These are phyloP conservation scores for Neofusicoccum parvum DNA, from an alignment of 2,329 filamentous ascomycete genomes.

Conservation along the genomic window DNA sequence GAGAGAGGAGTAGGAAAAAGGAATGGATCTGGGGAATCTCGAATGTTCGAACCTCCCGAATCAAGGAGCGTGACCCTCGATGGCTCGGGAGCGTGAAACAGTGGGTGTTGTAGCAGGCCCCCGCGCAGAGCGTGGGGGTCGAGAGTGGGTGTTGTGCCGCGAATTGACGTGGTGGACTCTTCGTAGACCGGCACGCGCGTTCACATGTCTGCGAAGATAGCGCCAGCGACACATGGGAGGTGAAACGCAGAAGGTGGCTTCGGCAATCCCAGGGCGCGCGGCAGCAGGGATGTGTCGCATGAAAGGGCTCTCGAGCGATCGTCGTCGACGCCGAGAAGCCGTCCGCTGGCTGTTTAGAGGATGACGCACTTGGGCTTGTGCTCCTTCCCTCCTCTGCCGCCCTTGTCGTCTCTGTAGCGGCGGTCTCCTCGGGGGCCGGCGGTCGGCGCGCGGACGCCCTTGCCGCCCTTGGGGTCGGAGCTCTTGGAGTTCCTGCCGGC, in stretches of 20 bases:
- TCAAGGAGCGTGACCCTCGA: conserved; percentile 1
- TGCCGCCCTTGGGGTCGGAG: conserved; percentile 21
- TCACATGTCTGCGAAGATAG: conserved; percentile 20
- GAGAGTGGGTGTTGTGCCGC: conserved; percentile 9
- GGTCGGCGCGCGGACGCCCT: conserved; percentile 8
- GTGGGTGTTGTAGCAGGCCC: conserved; percentile 8
- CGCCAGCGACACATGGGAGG: conserved; percentile 6
- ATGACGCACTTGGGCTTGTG: conserved; percentile 22
- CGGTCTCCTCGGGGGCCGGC: conserved; percentile 12
- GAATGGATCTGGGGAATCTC: conserved; percentile 1
- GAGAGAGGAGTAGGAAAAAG: conserved; percentile 14
- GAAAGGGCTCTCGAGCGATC: conserved; percentile 5
- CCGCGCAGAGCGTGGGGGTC: not conserved
- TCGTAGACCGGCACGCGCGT: conserved; percentile 16
- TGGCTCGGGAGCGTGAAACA: conserved; percentile 5
- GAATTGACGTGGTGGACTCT: conserved; percentile 12
- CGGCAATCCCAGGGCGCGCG: conserved; percentile 8
- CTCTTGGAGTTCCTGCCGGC: conserved; percentile 20
- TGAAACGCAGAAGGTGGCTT: conserved; percentile 11
- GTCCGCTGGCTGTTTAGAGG: conserved; percentile 13
- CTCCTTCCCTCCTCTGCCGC: conserved; percentile 19
- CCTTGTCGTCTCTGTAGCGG: conserved; percentile 20
- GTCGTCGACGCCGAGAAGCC: conserved; percentile 9
- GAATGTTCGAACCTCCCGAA: conserved; percentile 7
- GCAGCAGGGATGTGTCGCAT: conserved; percentile 19